Conservation (phyloP, 1,284 basidiomycete genomes). For the Naganishia albida region DNA sequence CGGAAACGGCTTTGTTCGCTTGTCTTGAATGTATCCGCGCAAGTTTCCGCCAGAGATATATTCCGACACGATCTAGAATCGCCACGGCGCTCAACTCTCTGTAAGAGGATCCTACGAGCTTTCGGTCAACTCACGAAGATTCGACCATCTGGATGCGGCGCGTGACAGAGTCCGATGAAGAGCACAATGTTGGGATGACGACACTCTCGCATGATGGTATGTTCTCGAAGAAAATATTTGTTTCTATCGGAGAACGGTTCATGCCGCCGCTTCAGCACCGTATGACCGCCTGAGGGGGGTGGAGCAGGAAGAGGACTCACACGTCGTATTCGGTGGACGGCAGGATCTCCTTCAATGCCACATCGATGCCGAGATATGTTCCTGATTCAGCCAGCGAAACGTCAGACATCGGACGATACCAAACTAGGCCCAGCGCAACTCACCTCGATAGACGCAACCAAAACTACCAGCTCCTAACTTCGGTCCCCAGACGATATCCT, state of each 20-base stretch:
- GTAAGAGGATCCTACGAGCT: constrained; percentile 16
- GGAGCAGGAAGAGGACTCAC: constrained; percentile 3
- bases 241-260: constrained; percentile 51
- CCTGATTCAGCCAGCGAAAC: constrained; percentile 56
- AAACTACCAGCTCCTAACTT: constrained; percentile 87
- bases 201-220: constrained; percentile 87
- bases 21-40: constrained; percentile 80
- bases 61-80: constrained; percentile 80
- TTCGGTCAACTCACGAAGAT: constrained; percentile 62
- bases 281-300: background rate
- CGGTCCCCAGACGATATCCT: constrained; percentile 77
- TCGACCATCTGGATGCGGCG: constrained; percentile 75
- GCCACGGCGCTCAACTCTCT: too few relatives aligned
- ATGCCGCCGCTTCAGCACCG: too few relatives aligned
- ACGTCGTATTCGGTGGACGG: constrained; percentile 84
- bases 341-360: constrained; percentile 93
- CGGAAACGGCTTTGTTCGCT: constrained; percentile 69
- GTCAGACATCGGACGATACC: constrained; percentile 30
- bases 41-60: constrained; percentile 75
- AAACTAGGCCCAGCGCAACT: constrained; percentile 20
- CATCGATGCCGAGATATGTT: constrained; percentile 87
- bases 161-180: constrained; percentile 88
- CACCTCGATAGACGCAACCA: constrained; percentile 87
- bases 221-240: constrained; percentile 98
- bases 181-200: constrained; percentile 91